A percentile compares a stretch with the other conserved stretches of the same genome.
These are phyloP conservation scores for Clitopilus hobsonii DNA, from an alignment of 768 basidiomycete genomes.

Conservation along the genomic window DNA sequence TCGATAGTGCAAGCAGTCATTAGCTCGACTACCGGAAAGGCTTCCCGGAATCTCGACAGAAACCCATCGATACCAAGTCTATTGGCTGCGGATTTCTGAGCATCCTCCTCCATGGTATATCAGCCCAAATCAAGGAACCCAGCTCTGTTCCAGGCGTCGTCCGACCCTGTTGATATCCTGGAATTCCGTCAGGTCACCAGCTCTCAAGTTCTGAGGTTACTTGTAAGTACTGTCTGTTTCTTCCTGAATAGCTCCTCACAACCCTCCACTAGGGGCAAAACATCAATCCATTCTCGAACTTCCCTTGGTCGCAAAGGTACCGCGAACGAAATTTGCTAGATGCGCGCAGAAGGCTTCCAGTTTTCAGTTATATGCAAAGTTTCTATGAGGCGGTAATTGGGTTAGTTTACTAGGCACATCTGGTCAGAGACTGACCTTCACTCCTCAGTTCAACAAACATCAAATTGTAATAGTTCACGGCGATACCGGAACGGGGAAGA, in stretches of 20 bases:
- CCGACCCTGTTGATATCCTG: slow-evolving; percentile 66
- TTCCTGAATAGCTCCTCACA: slow-evolving; percentile 2
- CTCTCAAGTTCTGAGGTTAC: slow-evolving; percentile 57
- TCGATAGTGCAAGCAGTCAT: too few relatives aligned
- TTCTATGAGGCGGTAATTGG: slow-evolving; percentile 81
- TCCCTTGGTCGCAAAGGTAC: slow-evolving; percentile 73
- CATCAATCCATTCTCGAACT: slow-evolving; percentile 85
- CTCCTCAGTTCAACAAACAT: slow-evolving; percentile 57
- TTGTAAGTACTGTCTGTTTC: slow-evolving; percentile 45
- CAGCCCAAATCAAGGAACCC: not conserved
- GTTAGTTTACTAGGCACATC: slow-evolving; percentile 1
- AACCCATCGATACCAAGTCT: slow-evolving; percentile 44
- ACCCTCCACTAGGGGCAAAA: slow-evolving; percentile 57
- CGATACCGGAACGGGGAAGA: slow-evolving; percentile 95
- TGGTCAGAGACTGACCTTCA: slow-evolving; percentile 21
- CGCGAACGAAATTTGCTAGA: slow-evolving; percentile 68
- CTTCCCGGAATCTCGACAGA: too few relatives aligned
- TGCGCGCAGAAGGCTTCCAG: slow-evolving; percentile 83
- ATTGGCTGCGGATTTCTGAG: not conserved
- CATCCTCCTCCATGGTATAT: not conserved
- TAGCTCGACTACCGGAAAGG: too few relatives aligned
- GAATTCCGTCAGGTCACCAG: slow-evolving; percentile 65
- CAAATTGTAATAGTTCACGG: slow-evolving; percentile 91
- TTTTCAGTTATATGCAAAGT: slow-evolving; percentile 87
- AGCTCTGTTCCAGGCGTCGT: not conserved